Conservation (phyloP, 495 filamentous ascomycete species). For the Copromyces sp. region DNA sequence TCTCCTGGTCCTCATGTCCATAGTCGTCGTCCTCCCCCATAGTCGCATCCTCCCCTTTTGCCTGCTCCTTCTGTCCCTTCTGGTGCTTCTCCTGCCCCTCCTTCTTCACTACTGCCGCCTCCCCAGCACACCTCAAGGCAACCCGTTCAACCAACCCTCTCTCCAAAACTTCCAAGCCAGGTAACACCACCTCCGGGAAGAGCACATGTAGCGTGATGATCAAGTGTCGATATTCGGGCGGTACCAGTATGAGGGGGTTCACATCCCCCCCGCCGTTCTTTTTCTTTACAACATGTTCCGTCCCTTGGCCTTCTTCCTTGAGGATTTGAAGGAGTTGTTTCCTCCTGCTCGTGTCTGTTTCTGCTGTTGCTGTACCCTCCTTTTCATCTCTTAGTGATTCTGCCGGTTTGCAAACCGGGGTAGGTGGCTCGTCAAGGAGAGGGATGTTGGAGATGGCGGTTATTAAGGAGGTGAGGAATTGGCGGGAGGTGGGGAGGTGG, state of each 20-base stretch:
- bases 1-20: too few relatives aligned
- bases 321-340: background rate
- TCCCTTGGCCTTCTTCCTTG: background rate
- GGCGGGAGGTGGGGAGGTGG: conserved; percentile 27
- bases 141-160: conserved; percentile 49
- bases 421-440: conserved; percentile 3
- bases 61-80: background rate
- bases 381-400: too few relatives aligned
- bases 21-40: background rate
- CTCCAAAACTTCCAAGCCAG: conserved; percentile 76
- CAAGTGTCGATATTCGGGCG: conserved; percentile 29
- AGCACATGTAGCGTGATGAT: conserved; percentile 54
- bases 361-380: too few relatives aligned
- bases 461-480: conserved; percentile 37
- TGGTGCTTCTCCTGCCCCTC: background rate
- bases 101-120: background rate
- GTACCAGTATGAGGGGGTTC: conserved; percentile 34
- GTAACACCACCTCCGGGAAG: conserved; percentile 52
- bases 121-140: background rate
- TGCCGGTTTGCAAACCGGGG: background rate
- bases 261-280: too few relatives aligned
- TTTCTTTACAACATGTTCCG: background rate
- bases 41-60: background rate
- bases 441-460: conserved; percentile 31
- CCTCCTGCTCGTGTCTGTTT: background rate